phyloP scores from a whole-genome alignment of 2,329 filamentous ascomycete genomes.

The Aspergillus sp. region DNA sequence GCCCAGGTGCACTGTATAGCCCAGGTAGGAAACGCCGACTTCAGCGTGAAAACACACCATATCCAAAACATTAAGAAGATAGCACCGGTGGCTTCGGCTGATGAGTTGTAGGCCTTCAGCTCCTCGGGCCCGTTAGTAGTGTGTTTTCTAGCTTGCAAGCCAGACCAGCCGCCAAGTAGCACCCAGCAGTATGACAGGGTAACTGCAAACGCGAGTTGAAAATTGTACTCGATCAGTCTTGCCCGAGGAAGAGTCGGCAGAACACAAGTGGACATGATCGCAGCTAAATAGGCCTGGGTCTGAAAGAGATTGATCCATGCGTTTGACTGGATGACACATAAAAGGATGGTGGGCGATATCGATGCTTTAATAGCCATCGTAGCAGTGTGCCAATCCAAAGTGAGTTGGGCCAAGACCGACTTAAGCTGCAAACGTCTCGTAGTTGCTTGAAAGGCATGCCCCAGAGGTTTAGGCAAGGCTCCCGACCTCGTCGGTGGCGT shows the following conservation, averaged over 20 bases:
- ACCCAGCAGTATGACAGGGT: not conserved
- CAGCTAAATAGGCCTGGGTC: not conserved
- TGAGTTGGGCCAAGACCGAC: too few species aligned
- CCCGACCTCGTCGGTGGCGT: too few species aligned
- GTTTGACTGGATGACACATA: too few species aligned
- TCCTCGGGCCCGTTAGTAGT: not conserved
- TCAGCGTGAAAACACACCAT: not conserved
- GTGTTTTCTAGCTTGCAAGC: not conserved
- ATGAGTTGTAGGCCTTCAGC: not conserved
- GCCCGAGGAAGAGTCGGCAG: not conserved
- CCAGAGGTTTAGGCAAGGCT: too few species aligned
- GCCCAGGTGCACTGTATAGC: not conserved
- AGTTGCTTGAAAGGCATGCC: too few species aligned
- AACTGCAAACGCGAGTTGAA: not conserved
- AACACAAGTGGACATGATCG: not conserved
- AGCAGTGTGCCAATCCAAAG: too few species aligned
- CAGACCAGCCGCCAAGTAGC: not conserved
- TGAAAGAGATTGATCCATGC: conserved; percentile 35
- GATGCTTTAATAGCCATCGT: too few species aligned
- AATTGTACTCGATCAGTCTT: not conserved
- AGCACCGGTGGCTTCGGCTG: not conserved
- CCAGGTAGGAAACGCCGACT: not conserved
- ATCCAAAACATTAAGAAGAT: not conserved
- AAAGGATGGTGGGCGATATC: too few species aligned
- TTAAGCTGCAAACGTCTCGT: too few species aligned